These are phyloP conservation scores for Anthracocystis walkeri DNA, from an alignment of 1,284 basidiomycete species.

Conservation along the genomic window DNA sequence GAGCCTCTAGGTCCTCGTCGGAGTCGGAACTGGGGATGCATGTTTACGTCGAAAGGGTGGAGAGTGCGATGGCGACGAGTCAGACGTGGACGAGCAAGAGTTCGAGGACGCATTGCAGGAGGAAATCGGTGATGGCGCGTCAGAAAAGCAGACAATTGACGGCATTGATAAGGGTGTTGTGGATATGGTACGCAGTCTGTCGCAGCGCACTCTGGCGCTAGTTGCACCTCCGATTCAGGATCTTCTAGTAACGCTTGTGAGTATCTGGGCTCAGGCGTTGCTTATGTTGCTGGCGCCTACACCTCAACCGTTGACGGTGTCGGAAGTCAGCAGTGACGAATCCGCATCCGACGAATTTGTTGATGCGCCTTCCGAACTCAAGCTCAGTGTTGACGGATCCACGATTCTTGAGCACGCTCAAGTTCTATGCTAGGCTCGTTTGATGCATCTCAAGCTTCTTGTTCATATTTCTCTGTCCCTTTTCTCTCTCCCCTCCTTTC, in stretches of 20 bases:
- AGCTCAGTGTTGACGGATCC: constrained; percentile 8
- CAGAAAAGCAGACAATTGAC: not conserved
- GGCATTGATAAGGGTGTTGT: constrained; percentile 2
- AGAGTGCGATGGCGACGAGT: constrained; percentile 1
- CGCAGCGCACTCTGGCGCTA: constrained; percentile 21
- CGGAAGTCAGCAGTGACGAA: not conserved
- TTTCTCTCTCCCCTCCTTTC: not conserved
- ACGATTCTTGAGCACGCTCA: not conserved
- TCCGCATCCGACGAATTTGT: constrained; percentile 1
- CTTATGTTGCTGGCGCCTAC: constrained; percentile 16
- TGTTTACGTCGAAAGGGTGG: not conserved
- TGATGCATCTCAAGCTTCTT: not conserved
- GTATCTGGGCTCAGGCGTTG: constrained; percentile 34
- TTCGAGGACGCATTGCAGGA: constrained; percentile 21
- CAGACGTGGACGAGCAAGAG: constrained; percentile 9
- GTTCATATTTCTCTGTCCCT: not conserved
- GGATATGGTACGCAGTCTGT: constrained; percentile 30
- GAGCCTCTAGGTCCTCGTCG: constrained; percentile 73
- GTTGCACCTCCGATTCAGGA: constrained; percentile 16
- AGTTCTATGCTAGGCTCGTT: not conserved
- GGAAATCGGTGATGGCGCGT: not conserved
- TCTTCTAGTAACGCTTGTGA: constrained; percentile 21
- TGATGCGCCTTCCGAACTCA: constrained; percentile 13
- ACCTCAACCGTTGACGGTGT: not conserved
- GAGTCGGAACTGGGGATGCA: constrained; percentile 25